A percentile compares a stretch with the other conserved stretches of the same genome.
These are phyloP conservation scores for Nyssa sinensis DNA, from an alignment of 148 eudicot species.

Conservation along the genomic window DNA sequence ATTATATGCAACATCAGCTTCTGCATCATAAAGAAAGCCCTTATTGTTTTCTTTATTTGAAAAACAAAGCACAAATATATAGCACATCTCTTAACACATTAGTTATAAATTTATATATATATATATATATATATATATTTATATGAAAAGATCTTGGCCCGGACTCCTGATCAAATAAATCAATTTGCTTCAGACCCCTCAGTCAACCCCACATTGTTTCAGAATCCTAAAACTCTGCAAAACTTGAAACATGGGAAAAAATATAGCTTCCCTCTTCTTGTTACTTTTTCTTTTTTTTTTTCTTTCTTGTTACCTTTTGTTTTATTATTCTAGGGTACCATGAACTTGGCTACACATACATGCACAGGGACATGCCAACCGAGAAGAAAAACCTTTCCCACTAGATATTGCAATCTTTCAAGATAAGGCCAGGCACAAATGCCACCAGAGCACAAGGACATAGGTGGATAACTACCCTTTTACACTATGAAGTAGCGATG, in stretches of 20 bases:
- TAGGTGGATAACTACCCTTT: not conserved
- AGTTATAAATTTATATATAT: not conserved
- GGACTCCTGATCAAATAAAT: not conserved
- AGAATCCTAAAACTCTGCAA: too few species aligned
- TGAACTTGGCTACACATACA: not conserved
- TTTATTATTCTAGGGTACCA: not conserved
- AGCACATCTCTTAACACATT: not conserved
- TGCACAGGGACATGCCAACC: not conserved
- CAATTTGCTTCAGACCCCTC: not conserved
- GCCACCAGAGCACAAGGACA: not conserved
- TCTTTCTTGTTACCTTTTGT: not conserved
- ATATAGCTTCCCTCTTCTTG: not conserved
- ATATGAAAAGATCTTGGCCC: not conserved
- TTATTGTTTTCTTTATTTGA: not conserved
- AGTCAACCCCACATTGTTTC: not conserved
- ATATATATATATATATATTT: not conserved
- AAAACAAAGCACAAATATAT: not conserved
- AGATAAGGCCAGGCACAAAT: not conserved
- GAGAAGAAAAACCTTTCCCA: not conserved
- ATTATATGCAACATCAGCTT: conserved; percentile 34
- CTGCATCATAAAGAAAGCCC: conserved; percentile 31
- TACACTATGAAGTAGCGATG: not conserved
- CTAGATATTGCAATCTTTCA: not conserved
- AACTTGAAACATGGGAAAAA: too few species aligned
- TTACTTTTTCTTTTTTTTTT: not conserved